Conservation (phyloP, 129 eudicot species). For the Centaurea solstitialis region DNA sequence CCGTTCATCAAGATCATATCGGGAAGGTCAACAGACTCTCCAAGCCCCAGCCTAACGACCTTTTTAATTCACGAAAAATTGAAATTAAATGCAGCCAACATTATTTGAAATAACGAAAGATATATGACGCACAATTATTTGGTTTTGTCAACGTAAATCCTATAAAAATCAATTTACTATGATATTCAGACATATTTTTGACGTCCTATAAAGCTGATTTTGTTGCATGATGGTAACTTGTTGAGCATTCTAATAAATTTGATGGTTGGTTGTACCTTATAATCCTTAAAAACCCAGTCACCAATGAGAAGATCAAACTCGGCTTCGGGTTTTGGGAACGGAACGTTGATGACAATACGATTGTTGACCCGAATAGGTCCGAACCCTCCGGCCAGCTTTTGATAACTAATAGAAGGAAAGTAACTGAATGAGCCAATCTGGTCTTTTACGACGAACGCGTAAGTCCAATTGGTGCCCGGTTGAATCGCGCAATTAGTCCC, state of each 20-base stretch:
- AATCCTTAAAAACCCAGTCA: constrained; percentile 53
- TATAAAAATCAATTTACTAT: background rate
- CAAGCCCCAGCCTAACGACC: constrained; percentile 33
- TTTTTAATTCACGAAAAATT: constrained; percentile 16
- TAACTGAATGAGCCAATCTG: constrained; percentile 66
- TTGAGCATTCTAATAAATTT: background rate
- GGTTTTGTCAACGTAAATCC: background rate
- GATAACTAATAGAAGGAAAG: constrained; percentile 67
- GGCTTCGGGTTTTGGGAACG: constrained; percentile 80
- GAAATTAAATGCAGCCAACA: background rate
- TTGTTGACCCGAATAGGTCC: constrained; percentile 81
- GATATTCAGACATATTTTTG: background rate
- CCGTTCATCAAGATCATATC: constrained; percentile 70
- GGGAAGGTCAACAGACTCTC: constrained; percentile 37
- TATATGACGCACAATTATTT: background rate
- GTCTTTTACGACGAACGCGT: constrained; percentile 67
- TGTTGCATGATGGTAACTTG: background rate
- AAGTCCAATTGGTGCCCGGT: constrained; percentile 76
- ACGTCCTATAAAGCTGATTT: background rate
- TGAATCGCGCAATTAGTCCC: constrained; percentile 78
- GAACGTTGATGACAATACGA: constrained; percentile 60
- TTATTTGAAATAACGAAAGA: background rate
- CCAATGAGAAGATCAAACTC: constrained; percentile 82
- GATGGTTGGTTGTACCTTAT: constrained; percentile 38
- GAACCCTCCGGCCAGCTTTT: constrained; percentile 70